Conservation (phyloP, 1,139 yeast genomes). For the Saccharomyces hybrid region DNA sequence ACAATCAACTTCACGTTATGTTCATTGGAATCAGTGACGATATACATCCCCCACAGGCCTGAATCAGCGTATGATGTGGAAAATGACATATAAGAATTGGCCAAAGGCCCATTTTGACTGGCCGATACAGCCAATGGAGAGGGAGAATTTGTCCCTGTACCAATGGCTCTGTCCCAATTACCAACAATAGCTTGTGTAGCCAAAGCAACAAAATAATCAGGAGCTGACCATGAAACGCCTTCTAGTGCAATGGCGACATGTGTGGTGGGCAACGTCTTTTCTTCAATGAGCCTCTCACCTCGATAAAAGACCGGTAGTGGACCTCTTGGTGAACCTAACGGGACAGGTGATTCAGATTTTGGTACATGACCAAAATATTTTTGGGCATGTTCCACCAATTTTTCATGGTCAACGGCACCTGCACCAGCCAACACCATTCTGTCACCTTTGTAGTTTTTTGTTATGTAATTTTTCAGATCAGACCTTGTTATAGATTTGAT, state of each 20-base stretch:
- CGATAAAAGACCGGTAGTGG: constrained; percentile 77
- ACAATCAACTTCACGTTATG: constrained; percentile 59
- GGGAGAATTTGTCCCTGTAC: constrained; percentile 63
- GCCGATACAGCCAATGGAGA: constrained; percentile 73
- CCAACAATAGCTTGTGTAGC: constrained; percentile 96
- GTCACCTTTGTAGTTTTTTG: constrained; percentile 86
- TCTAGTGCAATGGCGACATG: constrained; percentile 94
- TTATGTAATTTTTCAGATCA: constrained; percentile 73
- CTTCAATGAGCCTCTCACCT: constrained; percentile 79
- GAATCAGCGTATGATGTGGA: constrained; percentile 96
- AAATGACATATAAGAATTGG: constrained; percentile 92
- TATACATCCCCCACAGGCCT: constrained; percentile 94
- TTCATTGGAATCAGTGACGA: constrained; percentile 69
- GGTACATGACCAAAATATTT: constrained; percentile 71
- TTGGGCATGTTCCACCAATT: constrained; percentile 68
- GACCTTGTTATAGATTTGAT: constrained; percentile 69
- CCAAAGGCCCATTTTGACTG: constrained; percentile 44
- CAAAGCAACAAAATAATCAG: constrained; percentile 89
- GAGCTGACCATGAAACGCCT: constrained; percentile 96
- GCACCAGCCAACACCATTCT: constrained; percentile 96
- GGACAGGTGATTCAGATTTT: constrained; percentile 45
- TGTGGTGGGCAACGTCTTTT: constrained; percentile 76
- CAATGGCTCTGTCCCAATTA: constrained; percentile 92
- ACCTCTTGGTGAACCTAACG: constrained; percentile 68
- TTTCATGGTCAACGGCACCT: constrained; percentile 85